Conservation (phyloP, 306 rosid genomes). For the Cajanus cajan region DNA sequence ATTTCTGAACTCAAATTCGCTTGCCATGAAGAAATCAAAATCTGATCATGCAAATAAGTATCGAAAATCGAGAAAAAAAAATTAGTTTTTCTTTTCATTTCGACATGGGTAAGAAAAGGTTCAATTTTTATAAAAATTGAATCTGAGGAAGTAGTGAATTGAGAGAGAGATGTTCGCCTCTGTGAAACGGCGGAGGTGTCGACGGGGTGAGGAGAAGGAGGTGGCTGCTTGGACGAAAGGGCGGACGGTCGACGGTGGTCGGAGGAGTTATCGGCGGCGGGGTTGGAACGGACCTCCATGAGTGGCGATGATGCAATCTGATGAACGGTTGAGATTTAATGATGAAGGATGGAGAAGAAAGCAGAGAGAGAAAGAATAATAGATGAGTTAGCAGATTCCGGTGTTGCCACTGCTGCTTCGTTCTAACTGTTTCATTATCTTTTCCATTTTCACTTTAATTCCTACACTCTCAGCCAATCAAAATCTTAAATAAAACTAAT, state of each 20-base stretch:
- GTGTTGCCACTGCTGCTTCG: not conserved
- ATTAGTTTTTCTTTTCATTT: not conserved
- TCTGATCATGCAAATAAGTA: not conserved
- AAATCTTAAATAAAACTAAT: not conserved
- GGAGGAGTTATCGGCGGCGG: conserved; percentile 60
- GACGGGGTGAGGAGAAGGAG: conserved; percentile 50
- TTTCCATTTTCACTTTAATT: not conserved
- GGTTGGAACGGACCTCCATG: conserved; percentile 79
- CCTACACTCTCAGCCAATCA: not conserved
- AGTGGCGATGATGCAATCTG: conserved; percentile 29
- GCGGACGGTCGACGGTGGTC: conserved; percentile 36
- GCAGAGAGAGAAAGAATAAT: not conserved
- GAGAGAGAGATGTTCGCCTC: conserved; percentile 40
- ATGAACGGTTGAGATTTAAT: conserved; percentile 28
- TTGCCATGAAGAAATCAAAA: not conserved
- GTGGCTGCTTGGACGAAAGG: conserved; percentile 46
- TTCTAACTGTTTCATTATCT: not conserved
- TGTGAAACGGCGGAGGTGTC: conserved; percentile 77
- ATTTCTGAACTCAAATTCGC: not conserved
- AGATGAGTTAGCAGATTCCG: conserved; percentile 6
- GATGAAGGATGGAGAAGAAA: not conserved
- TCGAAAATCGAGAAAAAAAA: not conserved
- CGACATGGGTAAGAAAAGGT: not conserved
- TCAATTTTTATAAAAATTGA: not conserved
- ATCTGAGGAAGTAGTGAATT: not conserved